Conservation (phyloP, 768 basidiomycete species). For the Trametes maxima region DNA sequence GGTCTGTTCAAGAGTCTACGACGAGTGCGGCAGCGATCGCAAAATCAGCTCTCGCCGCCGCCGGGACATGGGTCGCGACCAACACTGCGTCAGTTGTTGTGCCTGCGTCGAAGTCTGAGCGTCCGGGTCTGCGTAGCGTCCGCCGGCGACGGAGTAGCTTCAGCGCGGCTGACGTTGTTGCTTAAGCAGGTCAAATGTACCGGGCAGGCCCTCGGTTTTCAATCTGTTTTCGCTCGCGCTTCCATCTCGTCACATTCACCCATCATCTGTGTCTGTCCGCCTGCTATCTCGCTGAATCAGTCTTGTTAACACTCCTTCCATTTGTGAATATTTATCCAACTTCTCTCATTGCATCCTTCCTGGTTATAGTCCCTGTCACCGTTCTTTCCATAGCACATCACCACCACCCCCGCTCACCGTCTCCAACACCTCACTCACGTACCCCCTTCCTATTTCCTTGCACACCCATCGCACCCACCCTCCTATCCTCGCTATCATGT, state of each 20-base stretch:
- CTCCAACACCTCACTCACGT: not conserved
- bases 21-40: conserved; percentile 45
- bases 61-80: conserved; percentile 78
- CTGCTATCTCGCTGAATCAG: not conserved
- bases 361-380: conserved; percentile 1
- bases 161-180: conserved; percentile 83
- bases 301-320: conserved; percentile 10
- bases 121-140: conserved; percentile 73
- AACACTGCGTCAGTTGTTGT: conserved; percentile 70
- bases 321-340: conserved; percentile 27
- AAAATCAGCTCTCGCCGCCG: conserved; percentile 41
- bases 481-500: conserved; percentile 12
- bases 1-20: conserved; percentile 38
- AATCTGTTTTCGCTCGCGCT: conserved; percentile 17
- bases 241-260: not conserved
- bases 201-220: conserved; percentile 15
- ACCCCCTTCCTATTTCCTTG: not conserved
- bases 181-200: conserved; percentile 41
- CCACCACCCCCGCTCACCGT: not conserved
- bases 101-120: conserved; percentile 69
- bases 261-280: not conserved
- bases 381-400: conserved; percentile 4
- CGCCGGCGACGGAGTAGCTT: conserved; percentile 84
- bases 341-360: conserved; percentile 11
- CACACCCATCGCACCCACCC: not conserved